Conservation (phyloP, 768 basidiomycete genomes). For the Sarcomyxa edulis region DNA sequence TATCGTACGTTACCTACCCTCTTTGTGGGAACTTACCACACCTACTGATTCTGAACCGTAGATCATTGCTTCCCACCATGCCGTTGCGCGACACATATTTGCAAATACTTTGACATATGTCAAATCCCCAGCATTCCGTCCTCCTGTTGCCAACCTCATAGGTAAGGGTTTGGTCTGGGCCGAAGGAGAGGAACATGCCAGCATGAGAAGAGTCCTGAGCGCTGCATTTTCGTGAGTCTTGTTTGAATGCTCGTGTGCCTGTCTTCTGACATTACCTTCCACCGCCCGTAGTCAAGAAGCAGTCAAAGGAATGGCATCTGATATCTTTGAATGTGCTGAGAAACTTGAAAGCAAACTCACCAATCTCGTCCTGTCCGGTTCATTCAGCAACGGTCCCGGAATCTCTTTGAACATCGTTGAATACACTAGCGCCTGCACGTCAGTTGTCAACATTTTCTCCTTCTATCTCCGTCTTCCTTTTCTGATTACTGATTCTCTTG, state of each 20-base stretch:
- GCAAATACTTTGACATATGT: constrained; percentile 27
- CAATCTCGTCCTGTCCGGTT: constrained; percentile 16
- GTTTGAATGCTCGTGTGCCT: neutral
- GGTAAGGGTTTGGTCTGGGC: constrained; percentile 31
- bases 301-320: constrained; percentile 27
- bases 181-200: constrained; percentile 30
- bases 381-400: constrained; percentile 7
- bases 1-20: constrained; percentile 20
- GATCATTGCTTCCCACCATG: constrained; percentile 30
- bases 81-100: constrained; percentile 32
- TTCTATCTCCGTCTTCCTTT: neutral
- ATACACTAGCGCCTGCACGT: constrained; percentile 17
- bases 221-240: constrained; percentile 30
- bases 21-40: neutral
- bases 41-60: constrained; percentile 8
- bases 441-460: constrained; percentile 6
- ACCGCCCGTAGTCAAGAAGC: constrained; percentile 20
- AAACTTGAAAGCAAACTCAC: constrained; percentile 15
- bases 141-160: constrained; percentile 25
- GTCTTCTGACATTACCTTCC: neutral
- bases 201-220: constrained; percentile 24
- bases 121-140: constrained; percentile 25
- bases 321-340: constrained; percentile 24
- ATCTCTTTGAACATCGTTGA: constrained; percentile 15
- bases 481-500: neutral